Conservation (phyloP, 2,329 filamentous ascomycete genomes). For the Fusarium globosum region DNA sequence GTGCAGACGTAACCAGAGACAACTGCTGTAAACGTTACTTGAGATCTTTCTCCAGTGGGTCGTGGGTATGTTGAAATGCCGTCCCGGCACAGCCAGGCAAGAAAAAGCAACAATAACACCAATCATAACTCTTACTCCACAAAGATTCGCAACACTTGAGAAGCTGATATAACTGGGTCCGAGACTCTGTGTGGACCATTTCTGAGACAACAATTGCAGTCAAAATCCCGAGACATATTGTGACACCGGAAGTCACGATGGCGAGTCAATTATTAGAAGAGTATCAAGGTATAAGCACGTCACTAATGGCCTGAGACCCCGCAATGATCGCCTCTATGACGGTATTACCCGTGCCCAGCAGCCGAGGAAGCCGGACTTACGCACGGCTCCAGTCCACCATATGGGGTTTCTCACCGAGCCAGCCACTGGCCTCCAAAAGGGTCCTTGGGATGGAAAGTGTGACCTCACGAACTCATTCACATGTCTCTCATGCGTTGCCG, state of each 20-base stretch:
- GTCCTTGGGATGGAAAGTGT: not conserved
- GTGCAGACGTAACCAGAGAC: not conserved
- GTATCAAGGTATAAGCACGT: not conserved
- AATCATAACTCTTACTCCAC: no score
- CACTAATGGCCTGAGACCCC: not conserved
- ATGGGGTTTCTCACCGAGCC: not conserved
- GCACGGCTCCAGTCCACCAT: not conserved
- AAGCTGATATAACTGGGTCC: not conserved
- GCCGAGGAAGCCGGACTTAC: not conserved
- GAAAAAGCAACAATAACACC: not conserved
- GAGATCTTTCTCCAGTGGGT: accelerated
- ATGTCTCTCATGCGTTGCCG: no score
- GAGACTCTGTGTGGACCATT: no score
- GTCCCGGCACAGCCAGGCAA: not conserved
- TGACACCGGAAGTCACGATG: not conserved
- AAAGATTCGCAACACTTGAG: accelerated
- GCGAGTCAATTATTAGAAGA: no score
- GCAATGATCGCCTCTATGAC: not conserved
- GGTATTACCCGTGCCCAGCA: not conserved
- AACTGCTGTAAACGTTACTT: no score
- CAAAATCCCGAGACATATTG: not conserved
- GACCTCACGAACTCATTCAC: accelerated
- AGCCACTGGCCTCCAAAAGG: not conserved
- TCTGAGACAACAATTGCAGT: not conserved
- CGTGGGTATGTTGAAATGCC: no score